phyloP scores from a whole-genome alignment of 1,284 basidiomycete genomes.

The Anthracocystis setariae region DNA sequence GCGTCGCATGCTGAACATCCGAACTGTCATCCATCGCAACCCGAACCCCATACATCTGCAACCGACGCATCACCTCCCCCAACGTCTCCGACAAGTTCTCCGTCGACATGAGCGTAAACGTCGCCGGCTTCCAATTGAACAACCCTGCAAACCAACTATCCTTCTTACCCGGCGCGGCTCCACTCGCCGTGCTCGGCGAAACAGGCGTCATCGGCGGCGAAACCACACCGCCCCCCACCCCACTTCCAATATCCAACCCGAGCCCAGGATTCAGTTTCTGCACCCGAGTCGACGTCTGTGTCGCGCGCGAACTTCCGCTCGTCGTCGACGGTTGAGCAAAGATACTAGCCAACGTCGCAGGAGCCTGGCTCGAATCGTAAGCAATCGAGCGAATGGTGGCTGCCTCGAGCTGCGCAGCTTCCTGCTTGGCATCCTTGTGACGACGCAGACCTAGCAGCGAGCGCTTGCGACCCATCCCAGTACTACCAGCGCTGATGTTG shows the following conservation, averaged over 20 bases:
- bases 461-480: conserved; percentile 37
- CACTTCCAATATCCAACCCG: conserved; percentile 48
- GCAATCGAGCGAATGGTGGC: conserved; percentile 42
- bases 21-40: conserved; percentile 74
- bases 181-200: conserved; percentile 7
- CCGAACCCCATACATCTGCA: conserved; percentile 76
- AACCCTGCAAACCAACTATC: conserved; percentile 87
- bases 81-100: conserved; percentile 75
- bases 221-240: conserved; percentile 4
- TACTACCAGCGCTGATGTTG: conserved; percentile 45
- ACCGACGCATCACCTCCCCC: conserved; percentile 74
- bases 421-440: conserved; percentile 23
- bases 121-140: conserved; percentile 83
- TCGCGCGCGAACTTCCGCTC: conserved; percentile 8
- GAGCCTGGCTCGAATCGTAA: conserved; percentile 39
- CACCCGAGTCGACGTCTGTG: conserved; percentile 27
- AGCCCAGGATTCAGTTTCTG: conserved; percentile 59
- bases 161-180: conserved; percentile 69
- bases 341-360: conserved; percentile 31
- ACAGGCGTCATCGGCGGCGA: conserved; percentile 39
- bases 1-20: conserved; percentile 53
- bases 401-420: conserved; percentile 20
- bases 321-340: conserved; percentile 15
- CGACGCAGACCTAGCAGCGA: conserved; percentile 43
- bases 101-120: conserved; percentile 69